phyloP scores from a whole-genome alignment of 768 basidiomycete species.

The Mrakia frigida region DNA sequence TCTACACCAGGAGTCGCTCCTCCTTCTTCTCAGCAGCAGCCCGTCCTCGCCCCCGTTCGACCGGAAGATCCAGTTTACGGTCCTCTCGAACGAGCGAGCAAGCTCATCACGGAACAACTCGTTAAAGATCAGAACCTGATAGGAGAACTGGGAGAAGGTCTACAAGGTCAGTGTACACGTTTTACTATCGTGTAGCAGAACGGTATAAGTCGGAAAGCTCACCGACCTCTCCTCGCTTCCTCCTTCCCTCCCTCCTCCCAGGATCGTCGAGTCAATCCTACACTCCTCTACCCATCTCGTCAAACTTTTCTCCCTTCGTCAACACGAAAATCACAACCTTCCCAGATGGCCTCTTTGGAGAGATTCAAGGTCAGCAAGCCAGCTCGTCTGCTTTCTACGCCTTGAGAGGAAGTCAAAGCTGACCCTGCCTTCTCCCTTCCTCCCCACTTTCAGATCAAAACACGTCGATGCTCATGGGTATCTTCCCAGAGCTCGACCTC shows the following conservation, averaged over 20 bases:
- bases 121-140: slow-evolving; percentile 16
- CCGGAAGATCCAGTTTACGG: slow-evolving; percentile 31
- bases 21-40: not conserved
- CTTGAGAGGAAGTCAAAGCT: not conserved
- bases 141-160: slow-evolving; percentile 28
- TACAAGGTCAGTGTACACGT: slow-evolving; percentile 19
- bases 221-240: not conserved
- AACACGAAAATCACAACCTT: slow-evolving; percentile 20
- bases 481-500: slow-evolving; percentile 86
- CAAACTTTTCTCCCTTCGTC: slow-evolving; percentile 30
- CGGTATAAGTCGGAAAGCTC: not conserved
- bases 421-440: not conserved
- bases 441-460: not conserved
- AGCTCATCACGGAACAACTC: slow-evolving; percentile 28
- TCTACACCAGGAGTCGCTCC: not conserved
- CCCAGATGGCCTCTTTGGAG: slow-evolving; percentile 30
- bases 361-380: slow-evolving; percentile 24
- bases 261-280: slow-evolving; percentile 20
- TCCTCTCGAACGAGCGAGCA: slow-evolving; percentile 28
- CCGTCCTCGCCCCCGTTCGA: not conserved
- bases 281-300: slow-evolving; percentile 18
- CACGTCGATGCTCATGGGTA: slow-evolving; percentile 53
- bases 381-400: not conserved
- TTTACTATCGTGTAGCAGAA: not conserved
- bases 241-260: not conserved